phyloP scores from a whole-genome alignment of 176 grass and related monocot species.

The Hordeum marinum region DNA sequence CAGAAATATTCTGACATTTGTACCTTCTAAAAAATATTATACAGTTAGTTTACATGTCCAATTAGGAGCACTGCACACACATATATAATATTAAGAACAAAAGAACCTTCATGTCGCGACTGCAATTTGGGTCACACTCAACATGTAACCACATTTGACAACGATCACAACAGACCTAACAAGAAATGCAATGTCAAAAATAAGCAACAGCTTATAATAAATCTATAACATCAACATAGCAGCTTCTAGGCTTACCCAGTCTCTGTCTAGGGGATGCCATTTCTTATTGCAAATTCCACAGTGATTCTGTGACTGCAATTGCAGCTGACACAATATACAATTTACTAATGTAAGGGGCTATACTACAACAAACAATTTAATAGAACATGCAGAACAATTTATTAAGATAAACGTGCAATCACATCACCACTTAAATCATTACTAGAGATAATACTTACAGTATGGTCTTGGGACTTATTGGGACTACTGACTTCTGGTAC shows the following conservation, averaged over 20 bases:
- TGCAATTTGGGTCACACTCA: conserved; percentile 62
- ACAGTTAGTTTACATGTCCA: conserved; percentile 1
- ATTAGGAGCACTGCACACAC: background rate
- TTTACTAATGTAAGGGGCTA: background rate
- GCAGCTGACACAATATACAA: conserved; percentile 36
- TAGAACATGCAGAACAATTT: background rate
- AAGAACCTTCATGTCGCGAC: conserved; percentile 55
- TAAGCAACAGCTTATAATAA: background rate
- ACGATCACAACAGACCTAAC: conserved; percentile 78
- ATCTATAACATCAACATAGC: background rate
- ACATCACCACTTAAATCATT: too few relatives aligned
- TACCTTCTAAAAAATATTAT: conserved; percentile 51
- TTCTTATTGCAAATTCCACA: conserved; percentile 90
- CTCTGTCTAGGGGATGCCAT: conserved; percentile 80
- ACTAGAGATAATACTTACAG: too few relatives aligned
- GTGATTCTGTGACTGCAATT: conserved; percentile 69
- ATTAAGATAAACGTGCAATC: too few relatives aligned
- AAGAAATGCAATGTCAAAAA: background rate
- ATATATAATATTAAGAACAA: conserved; percentile 5
- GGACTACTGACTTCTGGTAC: too few relatives aligned
- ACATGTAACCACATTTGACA: conserved; percentile 86
- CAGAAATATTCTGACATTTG: conserved; percentile 73
- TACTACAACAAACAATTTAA: background rate
- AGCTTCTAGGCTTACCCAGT: conserved; percentile 52
- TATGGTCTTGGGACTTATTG: too few relatives aligned